Evolutionary conservation across 2,329 filamentous ascomycete genomes (phyloP), one percentile per base, ranked within the genome.

Genomic region (Talaromyces rugulosus): DNA sequence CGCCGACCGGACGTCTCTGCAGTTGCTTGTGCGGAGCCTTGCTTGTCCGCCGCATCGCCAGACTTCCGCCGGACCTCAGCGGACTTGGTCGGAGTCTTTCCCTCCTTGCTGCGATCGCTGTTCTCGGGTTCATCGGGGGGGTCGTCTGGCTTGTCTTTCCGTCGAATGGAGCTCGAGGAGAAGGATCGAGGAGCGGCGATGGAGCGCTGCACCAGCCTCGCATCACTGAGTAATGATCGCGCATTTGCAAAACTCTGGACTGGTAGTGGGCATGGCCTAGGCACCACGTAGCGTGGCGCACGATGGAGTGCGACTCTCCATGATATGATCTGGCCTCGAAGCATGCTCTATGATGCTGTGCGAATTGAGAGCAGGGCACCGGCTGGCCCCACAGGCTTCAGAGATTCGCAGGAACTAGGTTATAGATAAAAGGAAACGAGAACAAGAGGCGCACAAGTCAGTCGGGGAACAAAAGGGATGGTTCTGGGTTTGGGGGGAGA

Each of bases 251-350:
- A 71, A 59, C 71, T 72, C 67, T 74, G 72, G 40, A 70, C 67
- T 34, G 69, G 63, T 40, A 72, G 64, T 52, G 74, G 64, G 55
- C 73, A 67, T 58, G 74, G 71, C 56, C 74, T 70, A 56, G 71
- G 72, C 56, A 71, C 63, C 59, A 76, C 65, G 63, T 75, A 74
- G 60, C 77, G 78, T 69, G 78, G 77, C 63, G 80, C 78, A 68
- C 79, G 78, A 66, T 80, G 81, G 71, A 85, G 79, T 69, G 84
- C 85, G 75, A 80, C 78, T 79, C 86, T 84, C 87, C 86, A 89
- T 77, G 85, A 84, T 71, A 88, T 76, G 67, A 83, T 84, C 76
- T 86, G 85, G 71, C 84, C 82, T 79, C 86, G 85, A 74, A 87
- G 81, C 87, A 89, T 89, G 75, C 77, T 83, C 71, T 64, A 67